Conservation (phyloP, 2,329 filamentous ascomycete species). For the Sarocladiaceae sp. region DNA sequence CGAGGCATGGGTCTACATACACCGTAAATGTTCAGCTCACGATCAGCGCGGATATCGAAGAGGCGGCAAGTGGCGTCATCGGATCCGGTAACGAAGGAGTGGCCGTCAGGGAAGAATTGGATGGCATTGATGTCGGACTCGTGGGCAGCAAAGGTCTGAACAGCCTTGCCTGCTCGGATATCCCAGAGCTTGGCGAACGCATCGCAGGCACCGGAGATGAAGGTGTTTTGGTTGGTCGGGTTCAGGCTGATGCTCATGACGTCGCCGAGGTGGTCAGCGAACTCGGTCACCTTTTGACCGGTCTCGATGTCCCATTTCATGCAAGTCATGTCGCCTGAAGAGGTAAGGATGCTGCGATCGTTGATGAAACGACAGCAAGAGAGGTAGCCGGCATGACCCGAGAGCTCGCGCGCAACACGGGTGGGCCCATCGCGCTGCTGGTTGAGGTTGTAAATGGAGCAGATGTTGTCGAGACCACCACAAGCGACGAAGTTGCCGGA, state of each 20-base stretch:
- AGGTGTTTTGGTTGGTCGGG: conserved; percentile 97
- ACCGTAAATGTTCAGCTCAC: conserved; percentile 64
- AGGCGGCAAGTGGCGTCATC: conserved; percentile 96
- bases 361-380: conserved; percentile 99
- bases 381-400: conserved; percentile 93
- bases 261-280: conserved; percentile 95
- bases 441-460: conserved; percentile 98
- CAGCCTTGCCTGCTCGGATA: conserved; percentile 94
- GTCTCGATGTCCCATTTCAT: conserved; percentile 99
- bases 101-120: conserved; percentile 98
- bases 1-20: conserved; percentile 37
- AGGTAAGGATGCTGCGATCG: conserved; percentile 94
- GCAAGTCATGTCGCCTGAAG: conserved; percentile 98
- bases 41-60: conserved; percentile 95
- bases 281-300: conserved; percentile 93
- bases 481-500: conserved; percentile 98
- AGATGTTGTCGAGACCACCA: conserved; percentile 98
- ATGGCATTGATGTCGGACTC: conserved; percentile 99
- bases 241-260: conserved; percentile 99
- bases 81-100: conserved; percentile 95
- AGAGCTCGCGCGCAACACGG: conserved; percentile 89
- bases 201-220: conserved; percentile 98
- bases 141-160: conserved; percentile 96
- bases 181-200: conserved; percentile 99
- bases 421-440: conserved; percentile 93